phyloP scores from a whole-genome alignment of 495 filamentous ascomycete species.

The Aspergillus incahuasiensis region DNA sequence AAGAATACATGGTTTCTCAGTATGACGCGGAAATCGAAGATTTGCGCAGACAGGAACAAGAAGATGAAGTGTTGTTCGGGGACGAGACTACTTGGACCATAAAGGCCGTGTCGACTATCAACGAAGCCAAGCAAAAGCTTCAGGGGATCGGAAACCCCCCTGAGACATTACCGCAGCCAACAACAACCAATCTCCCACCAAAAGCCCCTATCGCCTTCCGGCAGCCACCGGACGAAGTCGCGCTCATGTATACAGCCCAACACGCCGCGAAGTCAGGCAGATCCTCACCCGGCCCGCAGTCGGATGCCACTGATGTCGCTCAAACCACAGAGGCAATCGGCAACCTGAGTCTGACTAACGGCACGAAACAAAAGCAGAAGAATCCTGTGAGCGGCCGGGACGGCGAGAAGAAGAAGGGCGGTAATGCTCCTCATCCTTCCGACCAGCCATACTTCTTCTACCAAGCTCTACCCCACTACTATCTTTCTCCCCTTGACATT shows the following conservation, averaged over 20 bases:
- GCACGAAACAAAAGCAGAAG: constrained; percentile 23
- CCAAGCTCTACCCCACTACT: constrained; percentile 82
- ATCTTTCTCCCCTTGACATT: constrained; percentile 90
- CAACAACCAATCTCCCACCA: constrained; percentile 40
- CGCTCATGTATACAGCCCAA: constrained; percentile 51
- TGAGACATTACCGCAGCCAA: constrained; percentile 45
- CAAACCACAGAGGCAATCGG: constrained; percentile 29
- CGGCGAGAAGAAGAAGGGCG: constrained; percentile 21
- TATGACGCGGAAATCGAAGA: constrained; percentile 73
- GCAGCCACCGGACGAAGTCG: constrained; percentile 38
- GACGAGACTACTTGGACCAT: constrained; percentile 89
- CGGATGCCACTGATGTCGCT: constrained; percentile 12
- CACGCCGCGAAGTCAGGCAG: constrained; percentile 42
- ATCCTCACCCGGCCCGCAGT: constrained; percentile 25
- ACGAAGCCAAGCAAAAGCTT: constrained; percentile 66
- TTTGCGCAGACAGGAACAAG: constrained; percentile 67
- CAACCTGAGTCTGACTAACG: constrained; percentile 20
- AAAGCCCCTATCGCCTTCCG: constrained; percentile 47
- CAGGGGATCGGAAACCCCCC: constrained; percentile 70
- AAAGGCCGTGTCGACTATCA: constrained; percentile 69
- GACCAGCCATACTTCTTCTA: constrained; percentile 74
- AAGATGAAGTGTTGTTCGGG: constrained; percentile 90
- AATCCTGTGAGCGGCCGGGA: constrained; percentile 18
- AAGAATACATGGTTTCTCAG: constrained; percentile 78
- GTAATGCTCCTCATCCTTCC: constrained; percentile 23